Percentiles rank a stretch among this genome's conserved stretches.
Evolutionary conservation across 257 asterid species (phyloP).

Genomic region (Solanum etuberosum): DNA sequence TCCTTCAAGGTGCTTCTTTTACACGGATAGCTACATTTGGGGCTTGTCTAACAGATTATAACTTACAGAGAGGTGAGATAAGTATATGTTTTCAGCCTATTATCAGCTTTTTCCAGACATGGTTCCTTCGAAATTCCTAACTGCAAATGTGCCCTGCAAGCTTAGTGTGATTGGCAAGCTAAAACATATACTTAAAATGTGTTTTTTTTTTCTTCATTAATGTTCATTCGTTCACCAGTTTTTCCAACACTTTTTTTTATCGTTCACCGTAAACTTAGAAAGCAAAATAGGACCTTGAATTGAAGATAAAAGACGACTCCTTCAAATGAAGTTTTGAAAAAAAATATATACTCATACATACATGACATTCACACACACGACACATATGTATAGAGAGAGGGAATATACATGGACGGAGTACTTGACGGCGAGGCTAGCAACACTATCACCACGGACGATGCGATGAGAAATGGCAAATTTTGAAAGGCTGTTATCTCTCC

Average conservation of each 20-base stretch:
- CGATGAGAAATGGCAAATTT: conserved; percentile 89
- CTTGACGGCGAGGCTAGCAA: conserved; percentile 90
- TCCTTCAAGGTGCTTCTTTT: background rate
- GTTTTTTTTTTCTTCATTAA: background rate
- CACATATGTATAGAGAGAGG: background rate
- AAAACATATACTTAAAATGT: background rate
- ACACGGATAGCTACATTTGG: background rate
- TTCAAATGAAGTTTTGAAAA: background rate
- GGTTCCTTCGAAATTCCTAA: background rate
- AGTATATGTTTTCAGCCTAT: background rate
- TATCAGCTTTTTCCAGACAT: background rate
- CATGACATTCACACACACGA: background rate
- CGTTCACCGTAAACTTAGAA: background rate
- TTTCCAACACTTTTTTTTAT: background rate
- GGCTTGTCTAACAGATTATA: background rate
- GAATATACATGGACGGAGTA: conserved; percentile 79
- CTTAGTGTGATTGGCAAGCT: background rate
- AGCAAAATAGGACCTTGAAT: background rate
- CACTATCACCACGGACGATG: conserved; percentile 54
- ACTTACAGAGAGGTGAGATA: background rate
- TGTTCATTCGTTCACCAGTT: background rate
- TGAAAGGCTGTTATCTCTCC: conserved; percentile 77
- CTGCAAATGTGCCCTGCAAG: background rate
- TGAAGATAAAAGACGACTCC: background rate
- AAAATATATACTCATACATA: background rate